These are phyloP conservation scores for Vigna hirtella DNA, from an alignment of 306 rosid genomes.

Conservation along the genomic window DNA sequence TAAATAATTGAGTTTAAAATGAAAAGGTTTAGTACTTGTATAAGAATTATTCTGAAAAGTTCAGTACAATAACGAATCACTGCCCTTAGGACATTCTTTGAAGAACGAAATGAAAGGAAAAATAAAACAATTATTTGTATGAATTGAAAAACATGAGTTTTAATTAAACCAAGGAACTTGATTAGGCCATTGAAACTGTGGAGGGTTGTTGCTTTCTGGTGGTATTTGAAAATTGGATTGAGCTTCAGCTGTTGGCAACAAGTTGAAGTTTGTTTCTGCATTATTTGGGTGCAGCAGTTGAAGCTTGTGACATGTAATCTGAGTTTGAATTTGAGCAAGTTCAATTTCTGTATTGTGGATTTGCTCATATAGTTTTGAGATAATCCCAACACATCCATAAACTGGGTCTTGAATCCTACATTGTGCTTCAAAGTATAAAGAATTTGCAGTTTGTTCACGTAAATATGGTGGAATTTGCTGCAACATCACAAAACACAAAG, in stretches of 20 bases:
- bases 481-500: slow-evolving; percentile 23
- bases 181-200: slow-evolving; percentile 38
- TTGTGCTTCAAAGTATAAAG: slow-evolving; percentile 64
- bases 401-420: slow-evolving; percentile 70
- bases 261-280: slow-evolving; percentile 34
- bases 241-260: slow-evolving; percentile 25
- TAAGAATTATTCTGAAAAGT: no score
- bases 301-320: slow-evolving; percentile 49
- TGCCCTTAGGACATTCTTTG: background rate
- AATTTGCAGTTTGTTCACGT: slow-evolving; percentile 64
- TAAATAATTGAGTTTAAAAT: no score
- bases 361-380: slow-evolving; percentile 62
- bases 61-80: background rate
- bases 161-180: slow-evolving; percentile 44
- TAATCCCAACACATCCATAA: slow-evolving; percentile 72
- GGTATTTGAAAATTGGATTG: slow-evolving; percentile 33
- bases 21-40: no score
- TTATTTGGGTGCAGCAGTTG: slow-evolving; percentile 33
- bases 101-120: background rate
- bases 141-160: background rate
- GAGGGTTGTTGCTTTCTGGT: slow-evolving; percentile 38
- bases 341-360: slow-evolving; percentile 54
- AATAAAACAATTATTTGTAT: background rate
- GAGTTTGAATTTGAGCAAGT: slow-evolving; percentile 60
- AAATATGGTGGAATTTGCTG: slow-evolving; percentile 59